These are phyloP conservation scores for Monascus ruber DNA, from an alignment of 2,329 filamentous ascomycete species.

Conservation along the genomic window DNA sequence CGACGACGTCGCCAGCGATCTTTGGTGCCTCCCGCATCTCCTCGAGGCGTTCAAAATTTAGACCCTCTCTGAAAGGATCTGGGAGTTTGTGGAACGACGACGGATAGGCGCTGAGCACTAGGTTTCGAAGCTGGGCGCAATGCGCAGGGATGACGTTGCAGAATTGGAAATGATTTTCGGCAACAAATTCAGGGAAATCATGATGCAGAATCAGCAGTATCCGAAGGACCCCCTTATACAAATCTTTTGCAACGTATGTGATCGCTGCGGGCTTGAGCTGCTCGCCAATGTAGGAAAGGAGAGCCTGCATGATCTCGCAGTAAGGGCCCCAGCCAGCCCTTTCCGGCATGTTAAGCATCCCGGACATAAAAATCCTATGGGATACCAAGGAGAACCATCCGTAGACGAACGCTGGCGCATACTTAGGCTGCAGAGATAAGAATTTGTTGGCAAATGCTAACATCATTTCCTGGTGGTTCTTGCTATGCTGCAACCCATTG, in stretches of 20 bases:
- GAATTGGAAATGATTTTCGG: constrained; percentile 73
- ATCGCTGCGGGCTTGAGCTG: constrained; percentile 65
- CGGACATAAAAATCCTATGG: constrained; percentile 75
- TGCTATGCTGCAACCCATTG: constrained; percentile 46
- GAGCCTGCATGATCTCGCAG: constrained; percentile 59
- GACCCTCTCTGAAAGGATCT: constrained; percentile 59
- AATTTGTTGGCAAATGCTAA: constrained; percentile 61
- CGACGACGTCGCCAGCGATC: constrained; percentile 51
- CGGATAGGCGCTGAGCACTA: constrained; percentile 72
- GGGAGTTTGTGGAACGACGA: constrained; percentile 58
- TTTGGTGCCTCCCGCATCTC: constrained; percentile 59
- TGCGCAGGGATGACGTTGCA: constrained; percentile 72
- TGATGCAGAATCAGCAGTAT: constrained; percentile 79
- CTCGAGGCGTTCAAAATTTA: constrained; percentile 66
- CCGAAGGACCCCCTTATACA: constrained; percentile 75
- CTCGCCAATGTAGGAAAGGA: constrained; percentile 65
- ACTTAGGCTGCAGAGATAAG: constrained; percentile 60
- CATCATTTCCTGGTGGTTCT: constrained; percentile 58
- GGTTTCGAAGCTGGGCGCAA: constrained; percentile 77
- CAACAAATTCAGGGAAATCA: constrained; percentile 87
- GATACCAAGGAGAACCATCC: constrained; percentile 73
- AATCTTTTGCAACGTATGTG: constrained; percentile 60
- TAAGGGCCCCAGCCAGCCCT: constrained; percentile 66
- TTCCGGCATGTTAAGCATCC: constrained; percentile 57
- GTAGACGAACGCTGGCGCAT: constrained; percentile 73